These are phyloP conservation scores for Leishmania mexicana DNA, from an alignment of 208 protist species.

Conservation along the genomic window DNA sequence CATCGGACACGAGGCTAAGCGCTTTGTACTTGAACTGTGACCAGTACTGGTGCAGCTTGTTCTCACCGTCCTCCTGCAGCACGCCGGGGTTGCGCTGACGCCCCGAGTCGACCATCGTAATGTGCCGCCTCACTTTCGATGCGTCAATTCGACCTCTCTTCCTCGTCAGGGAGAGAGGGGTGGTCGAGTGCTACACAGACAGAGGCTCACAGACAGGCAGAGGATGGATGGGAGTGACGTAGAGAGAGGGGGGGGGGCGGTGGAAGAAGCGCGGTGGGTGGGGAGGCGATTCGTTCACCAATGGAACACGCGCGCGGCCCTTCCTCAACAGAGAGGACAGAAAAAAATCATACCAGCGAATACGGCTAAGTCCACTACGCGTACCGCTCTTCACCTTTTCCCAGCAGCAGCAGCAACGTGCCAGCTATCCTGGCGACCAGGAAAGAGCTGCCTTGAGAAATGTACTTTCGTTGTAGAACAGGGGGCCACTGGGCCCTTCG, in stretches of 20 bases:
- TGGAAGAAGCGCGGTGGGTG: no score
- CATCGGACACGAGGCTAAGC: constrained; percentile 48
- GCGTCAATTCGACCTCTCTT: neutral
- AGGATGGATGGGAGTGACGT: neutral
- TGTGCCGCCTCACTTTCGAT: constrained; percentile 17
- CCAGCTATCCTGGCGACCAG: neutral
- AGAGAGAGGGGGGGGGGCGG: neutral
- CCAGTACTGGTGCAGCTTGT: constrained; percentile 49
- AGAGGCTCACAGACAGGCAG: neutral
- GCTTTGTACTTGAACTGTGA: constrained; percentile 51
- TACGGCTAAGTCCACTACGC: no score
- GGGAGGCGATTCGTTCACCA: no score
- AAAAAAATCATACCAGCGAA: no score
- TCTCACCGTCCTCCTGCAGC: constrained; percentile 12
- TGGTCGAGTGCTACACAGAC: neutral
- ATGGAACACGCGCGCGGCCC: no score
- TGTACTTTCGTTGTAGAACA: neutral
- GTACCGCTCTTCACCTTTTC: no score
- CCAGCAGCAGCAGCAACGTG: no score
- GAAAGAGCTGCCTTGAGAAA: neutral
- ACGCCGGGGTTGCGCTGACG: constrained; percentile 29
- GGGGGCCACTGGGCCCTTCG: neutral
- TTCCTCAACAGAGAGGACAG: no score
- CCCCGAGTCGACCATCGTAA: constrained; percentile 16
- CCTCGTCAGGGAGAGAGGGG: neutral